Percentiles rank a stretch among this genome's conserved stretches.
Evolutionary conservation across 805 yeast genomes (phyloP).

Genomic region (Candida ponderosae): DNA sequence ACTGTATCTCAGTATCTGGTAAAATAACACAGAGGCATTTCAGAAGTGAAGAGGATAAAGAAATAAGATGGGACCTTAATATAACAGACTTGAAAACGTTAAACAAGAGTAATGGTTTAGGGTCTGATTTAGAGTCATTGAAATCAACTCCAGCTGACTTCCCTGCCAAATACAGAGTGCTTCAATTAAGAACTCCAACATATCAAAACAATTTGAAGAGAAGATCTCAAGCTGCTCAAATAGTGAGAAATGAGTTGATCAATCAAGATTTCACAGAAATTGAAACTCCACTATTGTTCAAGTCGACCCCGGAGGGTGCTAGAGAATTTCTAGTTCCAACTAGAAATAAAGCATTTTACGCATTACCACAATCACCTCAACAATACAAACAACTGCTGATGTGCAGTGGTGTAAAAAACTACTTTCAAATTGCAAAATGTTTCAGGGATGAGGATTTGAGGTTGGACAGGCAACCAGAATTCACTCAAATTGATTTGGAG

Average conservation of each 20-base stretch:
- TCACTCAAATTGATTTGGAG: constrained; percentile 94
- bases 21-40: constrained; percentile 27
- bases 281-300: constrained; percentile 89
- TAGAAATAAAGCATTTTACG: constrained; percentile 62
- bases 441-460: constrained; percentile 95
- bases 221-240: constrained; percentile 47
- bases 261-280: constrained; percentile 58
- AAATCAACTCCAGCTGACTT: constrained; percentile 46
- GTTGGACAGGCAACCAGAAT: constrained; percentile 94
- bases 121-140: constrained; percentile 60
- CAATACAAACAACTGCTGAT: constrained; percentile 92
- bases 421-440: constrained; percentile 89
- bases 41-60: constrained; percentile 10
- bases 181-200: constrained; percentile 61
- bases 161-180: constrained; percentile 75
- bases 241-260: constrained; percentile 36
- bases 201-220: constrained; percentile 49
- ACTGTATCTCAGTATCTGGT: constrained; percentile 65
- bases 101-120: constrained; percentile 55
- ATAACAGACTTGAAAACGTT: constrained; percentile 45
- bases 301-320: constrained; percentile 98
- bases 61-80: constrained; percentile 47
- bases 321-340: constrained; percentile 94
- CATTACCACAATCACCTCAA: constrained; percentile 96
- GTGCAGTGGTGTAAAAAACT: constrained; percentile 85